A percentile compares a stretch with the other conserved stretches of the same genome.
These are phyloP conservation scores for cucumber (Cucumis sativus) DNA, from an alignment of 306 rosid species.

Conservation along the genomic window DNA sequence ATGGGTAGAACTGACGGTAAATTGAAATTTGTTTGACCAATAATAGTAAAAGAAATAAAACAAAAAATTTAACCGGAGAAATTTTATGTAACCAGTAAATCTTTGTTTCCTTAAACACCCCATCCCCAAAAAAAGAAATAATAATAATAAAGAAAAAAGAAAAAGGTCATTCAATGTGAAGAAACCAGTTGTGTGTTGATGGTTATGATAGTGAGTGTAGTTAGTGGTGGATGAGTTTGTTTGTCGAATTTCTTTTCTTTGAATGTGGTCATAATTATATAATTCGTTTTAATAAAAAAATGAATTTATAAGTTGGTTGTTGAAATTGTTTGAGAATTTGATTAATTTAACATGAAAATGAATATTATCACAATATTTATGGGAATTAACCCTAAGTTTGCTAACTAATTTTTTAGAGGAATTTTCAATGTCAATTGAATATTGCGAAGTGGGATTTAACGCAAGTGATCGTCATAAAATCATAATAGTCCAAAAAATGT, in stretches of 20 bases:
- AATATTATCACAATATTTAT: neutral
- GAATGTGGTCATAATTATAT: neutral
- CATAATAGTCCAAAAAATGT: neutral
- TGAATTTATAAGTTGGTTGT: neutral
- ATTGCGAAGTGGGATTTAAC: neutral
- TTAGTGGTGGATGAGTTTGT: neutral
- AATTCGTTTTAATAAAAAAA: too few species aligned
- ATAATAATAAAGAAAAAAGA: too few species aligned
- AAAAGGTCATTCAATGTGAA: neutral
- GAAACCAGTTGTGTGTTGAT: neutral
- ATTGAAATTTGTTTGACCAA: neutral
- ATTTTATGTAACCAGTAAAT: neutral
- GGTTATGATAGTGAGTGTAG: neutral
- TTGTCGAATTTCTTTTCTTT: neutral
- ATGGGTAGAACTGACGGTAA: neutral
- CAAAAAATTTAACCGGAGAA: neutral
- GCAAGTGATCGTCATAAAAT: neutral
- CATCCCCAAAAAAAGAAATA: too few species aligned
- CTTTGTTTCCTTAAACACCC: too few species aligned
- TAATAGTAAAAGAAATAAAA: neutral
- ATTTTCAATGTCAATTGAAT: neutral
- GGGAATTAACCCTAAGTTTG: neutral
- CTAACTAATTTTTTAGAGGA: neutral
- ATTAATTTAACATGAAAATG: neutral
- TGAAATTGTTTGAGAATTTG: neutral